phyloP scores from a whole-genome alignment of 2,329 filamentous ascomycete genomes.

The Apiospora malaysiana region DNA sequence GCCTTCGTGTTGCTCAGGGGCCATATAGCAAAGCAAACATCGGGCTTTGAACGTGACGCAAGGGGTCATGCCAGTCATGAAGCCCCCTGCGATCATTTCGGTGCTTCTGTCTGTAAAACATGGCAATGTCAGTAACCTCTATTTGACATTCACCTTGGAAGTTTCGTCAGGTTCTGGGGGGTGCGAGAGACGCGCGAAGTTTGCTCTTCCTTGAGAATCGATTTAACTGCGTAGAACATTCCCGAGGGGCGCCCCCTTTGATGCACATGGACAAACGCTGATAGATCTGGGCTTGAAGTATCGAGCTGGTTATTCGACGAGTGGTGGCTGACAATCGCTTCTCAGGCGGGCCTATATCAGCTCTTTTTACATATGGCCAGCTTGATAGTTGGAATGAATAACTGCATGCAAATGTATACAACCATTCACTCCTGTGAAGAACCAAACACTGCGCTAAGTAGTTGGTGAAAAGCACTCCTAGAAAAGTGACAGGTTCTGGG shows the following conservation, averaged over 20 bases:
- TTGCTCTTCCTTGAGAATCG: background rate
- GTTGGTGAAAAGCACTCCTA: too few species aligned
- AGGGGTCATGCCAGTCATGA: background rate
- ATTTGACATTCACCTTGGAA: background rate
- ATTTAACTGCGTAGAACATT: background rate
- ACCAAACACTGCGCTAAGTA: too few species aligned
- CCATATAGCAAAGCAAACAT: conserved; percentile 7
- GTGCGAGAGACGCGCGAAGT: background rate
- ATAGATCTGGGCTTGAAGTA: background rate
- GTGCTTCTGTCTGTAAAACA: background rate
- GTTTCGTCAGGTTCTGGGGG: background rate
- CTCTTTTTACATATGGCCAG: too few species aligned
- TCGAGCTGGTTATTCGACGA: too few species aligned
- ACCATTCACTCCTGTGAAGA: too few species aligned
- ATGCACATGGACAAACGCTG: background rate
- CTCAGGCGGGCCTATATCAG: too few species aligned
- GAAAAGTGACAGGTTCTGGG: too few species aligned
- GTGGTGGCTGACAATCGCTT: too few species aligned
- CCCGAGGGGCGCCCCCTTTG: background rate
- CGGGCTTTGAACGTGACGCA: background rate
- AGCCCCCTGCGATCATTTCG: background rate
- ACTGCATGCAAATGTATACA: too few species aligned
- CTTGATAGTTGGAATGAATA: too few species aligned
- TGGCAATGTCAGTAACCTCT: background rate
- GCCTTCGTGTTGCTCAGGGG: too few species aligned